phyloP scores from a whole-genome alignment of 177 flowering plant species.

The Telopea speciosissima region DNA sequence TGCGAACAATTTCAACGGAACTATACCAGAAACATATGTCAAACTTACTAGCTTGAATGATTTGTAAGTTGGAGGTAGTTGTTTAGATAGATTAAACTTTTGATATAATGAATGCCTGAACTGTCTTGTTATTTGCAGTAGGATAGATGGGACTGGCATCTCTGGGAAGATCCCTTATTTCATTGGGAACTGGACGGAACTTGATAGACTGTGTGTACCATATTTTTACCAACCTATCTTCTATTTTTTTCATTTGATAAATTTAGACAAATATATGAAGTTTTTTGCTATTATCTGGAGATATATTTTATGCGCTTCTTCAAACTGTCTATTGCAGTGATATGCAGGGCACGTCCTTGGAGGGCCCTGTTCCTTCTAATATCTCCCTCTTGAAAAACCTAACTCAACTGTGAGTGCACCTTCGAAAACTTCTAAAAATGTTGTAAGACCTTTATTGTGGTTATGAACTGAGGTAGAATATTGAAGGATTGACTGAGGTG shows the following conservation, averaged over 20 bases:
- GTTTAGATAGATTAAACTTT: neutral
- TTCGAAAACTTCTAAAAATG: constrained; percentile 1
- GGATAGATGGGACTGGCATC: constrained; percentile 64
- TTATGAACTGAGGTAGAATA: too few relatives aligned
- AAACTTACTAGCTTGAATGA: constrained; percentile 58
- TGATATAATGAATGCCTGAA: neutral
- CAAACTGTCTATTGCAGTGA: constrained; percentile 37
- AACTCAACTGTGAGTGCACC: constrained; percentile 43
- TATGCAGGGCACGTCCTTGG: constrained; percentile 75
- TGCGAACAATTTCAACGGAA: constrained; percentile 68
- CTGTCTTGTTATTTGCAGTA: constrained; percentile 44
- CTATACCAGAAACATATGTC: constrained; percentile 50
- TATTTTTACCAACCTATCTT: neutral
- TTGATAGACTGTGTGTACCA: constrained; percentile 52
- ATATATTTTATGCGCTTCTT: neutral
- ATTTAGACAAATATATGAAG: neutral
- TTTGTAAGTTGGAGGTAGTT: constrained; percentile 47
- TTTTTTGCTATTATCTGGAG: neutral
- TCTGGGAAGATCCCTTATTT: constrained; percentile 72
- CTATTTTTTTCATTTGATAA: neutral
- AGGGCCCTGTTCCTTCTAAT: constrained; percentile 70
- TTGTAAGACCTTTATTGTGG: neutral
- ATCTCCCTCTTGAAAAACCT: constrained; percentile 52
- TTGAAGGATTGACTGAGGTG: neutral
- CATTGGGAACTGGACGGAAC: constrained; percentile 68